Evolutionary conservation across 352 stramenopile species (phyloP), one percentile per base, ranked within the genome.

Genomic region (Elongisporangium senticosum): DNA sequence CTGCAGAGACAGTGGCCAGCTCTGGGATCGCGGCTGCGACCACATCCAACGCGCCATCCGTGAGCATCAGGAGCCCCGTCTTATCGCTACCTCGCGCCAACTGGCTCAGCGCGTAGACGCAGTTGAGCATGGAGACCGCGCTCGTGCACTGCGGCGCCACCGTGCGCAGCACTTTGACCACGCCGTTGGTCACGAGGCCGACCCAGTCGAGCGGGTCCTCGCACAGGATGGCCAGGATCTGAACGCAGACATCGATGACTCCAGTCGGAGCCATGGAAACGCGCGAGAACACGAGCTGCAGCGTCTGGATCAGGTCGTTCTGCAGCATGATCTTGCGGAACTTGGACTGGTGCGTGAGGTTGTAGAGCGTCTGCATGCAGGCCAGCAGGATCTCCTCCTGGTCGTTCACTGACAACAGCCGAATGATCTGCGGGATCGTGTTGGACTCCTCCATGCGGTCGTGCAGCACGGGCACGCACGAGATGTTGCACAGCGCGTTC

Each of bases 401-500:
- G 7, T 79, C 69, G 23, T 65, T 77, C 6, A 67, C 15, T 15
- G 74, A 64, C 10, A 93, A 63, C 19, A 93, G 55, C 0, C 71
- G 75, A 17, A 92, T 56, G 53, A 86, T 75, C 23, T 82, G 77
- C 13, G 68, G 19, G 2, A 87, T 69, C 13, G 72, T 66, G 0
- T 70, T 68, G 7, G 77, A 73, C 51, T 93, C 82, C 22, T 88
- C 77, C 8, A 92, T 75, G 5, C 83, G 83, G 24, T 92, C 79
- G 62, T 93, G 84, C 7, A 93, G 71, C 20, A 63, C 68, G 48
- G 71, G 67, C 3, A 76, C 69, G 19, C 69, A 78, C 24, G 84
- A 88, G 53, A 92, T 83, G 47, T 93, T 93, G 67, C 84, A 90
- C 4, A 93, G 72, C 26, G 83, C 77, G 39, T 90, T 89, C 40